phyloP scores from a whole-genome alignment of 768 basidiomycete species.

The Boletus reticuloceps region DNA sequence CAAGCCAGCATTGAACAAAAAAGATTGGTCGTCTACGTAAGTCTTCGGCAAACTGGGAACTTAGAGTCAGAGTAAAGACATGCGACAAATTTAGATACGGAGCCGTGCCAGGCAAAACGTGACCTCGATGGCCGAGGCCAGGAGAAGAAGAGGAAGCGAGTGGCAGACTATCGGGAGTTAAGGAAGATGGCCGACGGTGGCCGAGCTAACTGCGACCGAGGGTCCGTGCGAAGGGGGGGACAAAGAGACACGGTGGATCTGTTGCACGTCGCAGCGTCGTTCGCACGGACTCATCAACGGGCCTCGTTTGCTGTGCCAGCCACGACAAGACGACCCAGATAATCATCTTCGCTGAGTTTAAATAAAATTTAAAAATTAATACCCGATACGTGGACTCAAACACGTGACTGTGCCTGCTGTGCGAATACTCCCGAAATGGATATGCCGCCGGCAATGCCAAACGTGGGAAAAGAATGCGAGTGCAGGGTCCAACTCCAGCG shows the following conservation, averaged over 20 bases:
- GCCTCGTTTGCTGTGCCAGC: constrained; percentile 3
- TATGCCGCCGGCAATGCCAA: constrained; percentile 35
- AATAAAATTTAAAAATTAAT: constrained; percentile 16
- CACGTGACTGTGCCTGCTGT: constrained; percentile 34
- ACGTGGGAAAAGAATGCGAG: constrained; percentile 34
- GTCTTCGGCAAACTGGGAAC: constrained; percentile 1
- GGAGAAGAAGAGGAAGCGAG: no score
- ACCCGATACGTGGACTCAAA: constrained; percentile 9
- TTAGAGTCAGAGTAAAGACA: no score
- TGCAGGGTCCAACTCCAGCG: constrained; percentile 34
- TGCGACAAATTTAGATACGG: background rate
- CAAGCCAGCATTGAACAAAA: background rate
- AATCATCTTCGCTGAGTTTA: constrained; percentile 24
- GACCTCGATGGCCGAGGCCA: no score
- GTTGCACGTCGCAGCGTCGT: background rate
- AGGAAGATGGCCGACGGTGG: no score
- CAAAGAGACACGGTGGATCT: no score
- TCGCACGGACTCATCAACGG: constrained; percentile 6
- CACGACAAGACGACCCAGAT: constrained; percentile 2
- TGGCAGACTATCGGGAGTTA: no score
- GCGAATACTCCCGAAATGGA: constrained; percentile 22
- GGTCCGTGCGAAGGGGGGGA: no score
- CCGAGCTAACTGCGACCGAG: no score
- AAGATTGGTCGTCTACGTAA: constrained; percentile 14
- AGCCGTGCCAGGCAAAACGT: background rate